Base-by-base conservation (phyloP, 371 early-diverging fungal genomes). In the Actinomucor elegans region DNA sequence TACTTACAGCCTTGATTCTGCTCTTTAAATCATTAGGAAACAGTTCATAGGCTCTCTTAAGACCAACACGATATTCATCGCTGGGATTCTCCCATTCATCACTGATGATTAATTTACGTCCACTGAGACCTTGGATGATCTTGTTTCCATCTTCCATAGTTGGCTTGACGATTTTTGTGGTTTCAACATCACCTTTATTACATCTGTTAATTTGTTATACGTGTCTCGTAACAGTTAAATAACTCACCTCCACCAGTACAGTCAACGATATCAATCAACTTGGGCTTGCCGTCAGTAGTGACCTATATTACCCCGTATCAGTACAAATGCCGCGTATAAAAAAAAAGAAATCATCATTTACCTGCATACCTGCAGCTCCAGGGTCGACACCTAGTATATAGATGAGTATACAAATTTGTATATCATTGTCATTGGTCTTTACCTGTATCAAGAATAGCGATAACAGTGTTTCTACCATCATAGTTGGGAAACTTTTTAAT, bases 361-460 rank as follows among this genome's bases (percentile, higher is more conserved):
- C 82, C 67, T 84, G 88, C 61, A 92, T 79, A 47, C 91, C 95
- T 35, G 86, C 80, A 33, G 96, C 94, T 31, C 87, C 91, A 27
- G 97, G 97, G 71, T 94, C 96, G 31, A 97, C 89, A 38, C 96
- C 84, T 65, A 59, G 40, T 37, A 26, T 45, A 41, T 14, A 28
- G 6, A 37, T 12, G 29, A 28, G 32, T 35, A 8, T 24, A 17
- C 23, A 2, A 3, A 4, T 34, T 18, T 20, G 15, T 6, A 6
- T 15, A 18, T 15, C 21, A 17, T 28, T 31, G 14, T 51, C n/a
- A 18, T 7, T 1, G 15, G 2, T 14, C 12, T 23, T 45, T 66
- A 73, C 81, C 94, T 4, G 94, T 94, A 62, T 94, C 94, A 12
- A 96, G 82, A 57, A 96, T 88, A 26, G 96, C 97, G 53, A 95